These are phyloP conservation scores for Globisporangium camurandrum DNA, from an alignment of 352 stramenopile genomes.

Conservation along the genomic window DNA sequence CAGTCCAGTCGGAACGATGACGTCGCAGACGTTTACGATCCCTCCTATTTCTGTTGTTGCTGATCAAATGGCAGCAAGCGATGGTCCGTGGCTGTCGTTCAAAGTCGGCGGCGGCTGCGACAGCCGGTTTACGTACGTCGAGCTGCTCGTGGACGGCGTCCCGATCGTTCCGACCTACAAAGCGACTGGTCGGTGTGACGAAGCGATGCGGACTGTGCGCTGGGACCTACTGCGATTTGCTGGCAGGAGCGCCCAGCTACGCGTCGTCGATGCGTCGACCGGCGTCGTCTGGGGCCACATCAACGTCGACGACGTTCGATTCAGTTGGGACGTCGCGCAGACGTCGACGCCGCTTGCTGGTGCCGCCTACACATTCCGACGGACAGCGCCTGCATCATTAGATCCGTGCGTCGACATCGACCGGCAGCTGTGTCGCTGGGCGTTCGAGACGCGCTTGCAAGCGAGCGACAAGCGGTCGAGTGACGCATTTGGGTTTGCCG, in stretches of 20 bases:
- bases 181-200: conserved; percentile 85
- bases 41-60: too few species aligned
- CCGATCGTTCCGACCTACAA: conserved; percentile 73
- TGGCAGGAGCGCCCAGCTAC: conserved; percentile 83
- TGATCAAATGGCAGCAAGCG: too few species aligned
- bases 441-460: conserved; percentile 81
- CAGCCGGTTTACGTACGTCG: conserved; percentile 85
- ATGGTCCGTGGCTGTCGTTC: conserved; percentile 87
- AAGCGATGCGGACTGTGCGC: conserved; percentile 83
- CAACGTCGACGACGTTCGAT: conserved; percentile 94
- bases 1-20: conserved; percentile 87
- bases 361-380: conserved; percentile 73
- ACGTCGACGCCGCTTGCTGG: conserved; percentile 55
- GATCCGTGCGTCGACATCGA: conserved; percentile 65
- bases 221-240: conserved; percentile 86
- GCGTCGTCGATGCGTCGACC: conserved; percentile 89
- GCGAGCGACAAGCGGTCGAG: conserved; percentile 86
- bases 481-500: conserved; percentile 80
- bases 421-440: conserved; percentile 71
- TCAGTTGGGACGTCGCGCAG: conserved; percentile 86
- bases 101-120: conserved; percentile 94
- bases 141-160: conserved; percentile 92
- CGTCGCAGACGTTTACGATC: conserved; percentile 91
- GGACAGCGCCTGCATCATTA: conserved; percentile 38
- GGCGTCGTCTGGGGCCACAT: conserved; percentile 91